Evolutionary conservation across 2,329 filamentous ascomycete genomes (phyloP), one percentile per base, ranked within the genome.

Genomic region (Xylaria sp.): DNA sequence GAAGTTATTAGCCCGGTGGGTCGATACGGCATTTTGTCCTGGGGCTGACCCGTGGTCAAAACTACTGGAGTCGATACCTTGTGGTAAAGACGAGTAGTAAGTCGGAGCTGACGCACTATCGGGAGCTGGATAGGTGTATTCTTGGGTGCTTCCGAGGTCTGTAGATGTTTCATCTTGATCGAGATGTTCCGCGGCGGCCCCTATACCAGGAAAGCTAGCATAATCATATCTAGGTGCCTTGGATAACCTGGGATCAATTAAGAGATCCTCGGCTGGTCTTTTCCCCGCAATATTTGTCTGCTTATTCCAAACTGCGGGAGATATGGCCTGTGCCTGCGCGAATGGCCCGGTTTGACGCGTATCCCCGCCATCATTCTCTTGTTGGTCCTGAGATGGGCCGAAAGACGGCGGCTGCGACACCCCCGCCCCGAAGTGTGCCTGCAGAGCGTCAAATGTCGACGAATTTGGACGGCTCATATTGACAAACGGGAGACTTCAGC

Each of bases 361-460:
- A 32, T 58, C n/a, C 32, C 17, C 36, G n/a, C 39, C 42, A 36
- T 47, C 53, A 42, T 58, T 42, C 8, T 32, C 21, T 61, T 14
- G 47, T 27, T 27, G 2, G 4, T 4, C 24, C 24, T 27, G 24
- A 27, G 24, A 27, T 27, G 24, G 24, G 24, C 24, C 24, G 8
- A 65, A 57, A 45, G 64, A 32, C 48, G 65, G 27, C 55, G 53
- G 58, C 17, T 57, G 51, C n/a, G 30, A 27, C 17, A 30, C 39
- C 30, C 51, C 51, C 47, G 34, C 50, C 34, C 45, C 69, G 48
- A 73, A 76, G 54, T 75, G 75, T 45, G 71, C 75, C 68, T 77
- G 76, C 36, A 76, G 62, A 57, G 72, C 75, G 24, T 72, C 69
- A 32, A 75, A 71, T 17, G 73, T 67, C 5, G 75, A 73, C 17